phyloP scores from a whole-genome alignment of 2,329 filamentous ascomycete species.

The Xylaria sp. region DNA sequence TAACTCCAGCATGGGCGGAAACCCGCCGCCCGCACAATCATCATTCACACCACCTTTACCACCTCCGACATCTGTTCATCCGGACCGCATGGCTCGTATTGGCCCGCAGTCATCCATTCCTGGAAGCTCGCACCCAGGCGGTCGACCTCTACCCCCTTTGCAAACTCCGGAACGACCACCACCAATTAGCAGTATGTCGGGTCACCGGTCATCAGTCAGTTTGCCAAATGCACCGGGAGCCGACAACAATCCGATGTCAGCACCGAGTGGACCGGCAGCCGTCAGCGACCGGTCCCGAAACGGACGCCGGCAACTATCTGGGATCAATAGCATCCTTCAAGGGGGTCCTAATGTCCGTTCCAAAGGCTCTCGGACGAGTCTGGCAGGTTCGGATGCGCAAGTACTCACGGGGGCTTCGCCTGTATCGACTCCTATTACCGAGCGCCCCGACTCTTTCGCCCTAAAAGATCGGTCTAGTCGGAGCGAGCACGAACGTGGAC shows the following conservation, averaged over 20 bases:
- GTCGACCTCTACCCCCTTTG: conserved; percentile 29
- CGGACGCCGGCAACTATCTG: conserved; percentile 49
- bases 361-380: conserved; percentile 37
- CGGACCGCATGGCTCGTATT: conserved; percentile 41
- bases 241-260: conserved; percentile 30
- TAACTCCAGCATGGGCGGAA: conserved; percentile 16
- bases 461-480: conserved; percentile 34
- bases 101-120: conserved; percentile 21
- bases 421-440: conserved; percentile 43
- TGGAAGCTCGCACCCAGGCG: conserved; percentile 24
- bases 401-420: conserved; percentile 51
- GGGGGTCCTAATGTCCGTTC: conserved; percentile 35
- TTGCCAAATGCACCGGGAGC: conserved; percentile 20
- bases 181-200: conserved; percentile 19
- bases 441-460: conserved; percentile 43
- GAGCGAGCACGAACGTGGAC: conserved; percentile 34
- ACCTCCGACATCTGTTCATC: conserved; percentile 32
- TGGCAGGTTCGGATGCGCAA: conserved; percentile 52
- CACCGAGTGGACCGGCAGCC: conserved; percentile 33
- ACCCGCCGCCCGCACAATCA: conserved; percentile 21
- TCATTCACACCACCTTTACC: conserved; percentile 24
- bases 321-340: conserved; percentile 55
- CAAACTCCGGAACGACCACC: conserved; percentile 33
- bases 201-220: conserved; percentile 24
- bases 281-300: conserved; percentile 34